A percentile compares a stretch with the other conserved stretches of the same genome.
Conservation (phyloP, 148 eudicot genomes). For the Silene uniflora region DNA sequence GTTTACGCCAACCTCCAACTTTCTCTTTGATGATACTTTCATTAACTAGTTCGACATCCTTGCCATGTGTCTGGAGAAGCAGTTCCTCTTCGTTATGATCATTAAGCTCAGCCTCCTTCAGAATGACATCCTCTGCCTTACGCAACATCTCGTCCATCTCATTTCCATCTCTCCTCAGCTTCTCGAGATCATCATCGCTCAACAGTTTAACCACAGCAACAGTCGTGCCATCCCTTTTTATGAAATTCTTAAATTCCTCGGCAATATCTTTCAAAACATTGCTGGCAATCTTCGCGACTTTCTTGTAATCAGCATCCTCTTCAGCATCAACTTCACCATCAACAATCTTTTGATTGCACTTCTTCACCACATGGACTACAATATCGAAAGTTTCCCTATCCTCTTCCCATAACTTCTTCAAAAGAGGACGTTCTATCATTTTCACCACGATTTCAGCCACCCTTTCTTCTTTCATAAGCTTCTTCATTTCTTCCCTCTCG, state of each 20-base stretch:
- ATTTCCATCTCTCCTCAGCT: background rate
- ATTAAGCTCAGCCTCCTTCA: background rate
- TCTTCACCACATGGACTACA: background rate
- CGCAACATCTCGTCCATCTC: constrained; percentile 1
- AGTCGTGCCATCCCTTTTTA: background rate
- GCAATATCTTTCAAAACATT: constrained; percentile 1
- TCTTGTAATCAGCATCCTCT: constrained; percentile 11
- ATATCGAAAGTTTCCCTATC: constrained; percentile 6
- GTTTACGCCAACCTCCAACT: background rate
- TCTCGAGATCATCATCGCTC: background rate
- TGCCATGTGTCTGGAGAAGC: background rate
- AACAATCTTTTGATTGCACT: background rate
- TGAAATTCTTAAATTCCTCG: background rate
- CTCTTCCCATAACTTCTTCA: background rate
- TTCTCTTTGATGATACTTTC: constrained; percentile 6
- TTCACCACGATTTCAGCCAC: constrained; percentile 1
- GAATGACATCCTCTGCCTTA: background rate
- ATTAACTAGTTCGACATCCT: background rate
- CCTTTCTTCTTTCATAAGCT: background rate
- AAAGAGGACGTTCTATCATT: constrained; percentile 3
- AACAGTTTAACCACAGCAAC: background rate
- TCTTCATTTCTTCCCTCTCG: background rate
- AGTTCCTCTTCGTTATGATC: background rate
- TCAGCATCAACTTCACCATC: background rate
- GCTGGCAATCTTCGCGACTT: constrained; percentile 1